Base-by-base conservation (phyloP, 2,329 filamentous ascomycete genomes). In the Talaromyces marneffei region DNA sequence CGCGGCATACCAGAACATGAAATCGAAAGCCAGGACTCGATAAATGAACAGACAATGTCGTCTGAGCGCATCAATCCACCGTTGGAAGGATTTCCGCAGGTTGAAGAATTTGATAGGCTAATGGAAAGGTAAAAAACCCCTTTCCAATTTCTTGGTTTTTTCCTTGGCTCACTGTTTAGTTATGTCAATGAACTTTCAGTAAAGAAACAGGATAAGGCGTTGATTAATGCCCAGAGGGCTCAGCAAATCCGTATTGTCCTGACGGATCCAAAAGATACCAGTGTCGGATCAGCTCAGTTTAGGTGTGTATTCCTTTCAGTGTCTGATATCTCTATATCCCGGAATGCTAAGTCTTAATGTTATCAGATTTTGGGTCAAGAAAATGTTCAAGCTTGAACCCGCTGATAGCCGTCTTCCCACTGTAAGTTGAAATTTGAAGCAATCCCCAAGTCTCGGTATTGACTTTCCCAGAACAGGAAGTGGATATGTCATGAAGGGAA, bases 171-270 rank as follows among this genome's bases (percentile, higher is more conserved):
- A 63, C 35, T 31, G 20, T 56, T 57, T 62, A 81, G 80, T 53
- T 82, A 82, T 63, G 78, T 82, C 35, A 72, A 78, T 52, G 78
- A 78, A 37, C 71, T 82, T 14, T 81, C 79, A 6, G 72, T 78
- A 35, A 81, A 81, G 65, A 82, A 82, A 59, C 78, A 79, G 67
- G 79, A 82, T 64, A 82, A 82, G 63, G 79, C 79, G 4, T 70
- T 82, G 64, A 82, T 82, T 33, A 77, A 79, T 66, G 76, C 79
- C 23, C 74, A 71, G 61, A 72, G 79, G 66, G 79, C 78, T 23
- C 71, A 76, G 40, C 80, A 81, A 62, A 81, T 82, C 61, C 74
- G 69, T 59, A 76, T 71, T 4, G 79, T 81, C 31, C 67, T 81
- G 57, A 72, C 76, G 54, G 79, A 81, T 52, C 79, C 78, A 20